A percentile compares a stretch with the other conserved stretches of the same genome.
Evolutionary conservation across 148 eudicot species (phyloP).

Genomic region (Silene uniflora): DNA sequence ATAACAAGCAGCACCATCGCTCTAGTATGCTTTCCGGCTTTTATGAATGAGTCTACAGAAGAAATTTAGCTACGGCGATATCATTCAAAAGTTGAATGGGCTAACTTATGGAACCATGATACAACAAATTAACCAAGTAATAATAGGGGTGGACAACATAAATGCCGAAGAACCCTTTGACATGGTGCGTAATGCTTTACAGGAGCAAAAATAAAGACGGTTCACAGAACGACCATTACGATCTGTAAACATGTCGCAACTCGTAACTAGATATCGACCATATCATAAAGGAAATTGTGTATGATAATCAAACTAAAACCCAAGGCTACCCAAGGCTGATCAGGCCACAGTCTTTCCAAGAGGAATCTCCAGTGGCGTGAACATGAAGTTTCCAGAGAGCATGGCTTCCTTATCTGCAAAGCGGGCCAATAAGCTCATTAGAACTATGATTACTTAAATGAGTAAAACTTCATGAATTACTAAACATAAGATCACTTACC

Average conservation of each 20-base stretch:
- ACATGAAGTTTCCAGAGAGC: slow-evolving; percentile 46
- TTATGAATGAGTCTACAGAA: background rate
- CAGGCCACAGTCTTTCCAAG: slow-evolving; percentile 8
- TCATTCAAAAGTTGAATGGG: background rate
- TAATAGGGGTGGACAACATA: background rate
- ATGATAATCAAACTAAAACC: background rate
- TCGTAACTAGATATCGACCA: background rate
- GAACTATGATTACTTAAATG: background rate
- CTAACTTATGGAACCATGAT: background rate
- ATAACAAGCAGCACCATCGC: too few relatives aligned
- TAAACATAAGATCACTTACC: slow-evolving; percentile 35
- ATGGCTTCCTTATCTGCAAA: slow-evolving; percentile 40
- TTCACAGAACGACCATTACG: background rate
- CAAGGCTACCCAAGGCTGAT: background rate
- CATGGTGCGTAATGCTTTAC: slow-evolving; percentile 24
- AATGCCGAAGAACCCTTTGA: background rate
- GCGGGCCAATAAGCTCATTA: background rate
- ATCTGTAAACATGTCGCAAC: slow-evolving; percentile 1
- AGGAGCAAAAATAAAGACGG: background rate
- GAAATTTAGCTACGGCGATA: background rate
- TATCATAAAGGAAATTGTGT: background rate
- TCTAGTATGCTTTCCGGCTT: too few relatives aligned
- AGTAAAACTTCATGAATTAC: background rate
- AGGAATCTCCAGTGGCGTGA: slow-evolving; percentile 33
- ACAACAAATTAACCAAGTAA: background rate